Percentiles rank a stretch among this genome's conserved stretches.
phyloP scores from a whole-genome alignment of 306 rosid species.

The Urtica urens region DNA sequence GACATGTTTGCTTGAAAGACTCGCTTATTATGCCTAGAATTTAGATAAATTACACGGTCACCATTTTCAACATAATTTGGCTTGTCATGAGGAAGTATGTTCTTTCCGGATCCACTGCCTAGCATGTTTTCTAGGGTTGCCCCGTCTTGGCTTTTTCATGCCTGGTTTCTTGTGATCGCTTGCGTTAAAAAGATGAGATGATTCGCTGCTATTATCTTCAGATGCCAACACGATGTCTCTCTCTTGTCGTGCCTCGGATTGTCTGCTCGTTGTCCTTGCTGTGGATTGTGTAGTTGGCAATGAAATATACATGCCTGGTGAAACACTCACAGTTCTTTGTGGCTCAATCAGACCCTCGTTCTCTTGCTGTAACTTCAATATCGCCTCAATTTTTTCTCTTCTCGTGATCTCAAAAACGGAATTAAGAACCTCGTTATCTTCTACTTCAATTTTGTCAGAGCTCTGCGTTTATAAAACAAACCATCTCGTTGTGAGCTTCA shows the following conservation, averaged over 20 bases:
- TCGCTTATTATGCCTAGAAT: background rate
- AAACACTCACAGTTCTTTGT: slow-evolving; percentile 31
- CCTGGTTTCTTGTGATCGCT: background rate
- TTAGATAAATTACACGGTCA: background rate
- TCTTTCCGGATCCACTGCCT: slow-evolving; percentile 57
- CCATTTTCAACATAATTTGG: background rate
- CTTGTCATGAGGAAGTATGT: slow-evolving; percentile 11
- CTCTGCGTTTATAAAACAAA: slow-evolving; percentile 33
- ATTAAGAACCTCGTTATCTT: slow-evolving; percentile 28
- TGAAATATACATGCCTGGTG: slow-evolving; percentile 63
- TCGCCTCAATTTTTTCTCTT: slow-evolving; percentile 50
- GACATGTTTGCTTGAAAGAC: background rate
- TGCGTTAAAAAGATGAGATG: slow-evolving; percentile 3
- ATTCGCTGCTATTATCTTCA: slow-evolving; percentile 16
- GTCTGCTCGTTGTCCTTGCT: slow-evolving; percentile 7
- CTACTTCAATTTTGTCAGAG: slow-evolving; percentile 18
- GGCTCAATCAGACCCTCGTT: slow-evolving; percentile 63
- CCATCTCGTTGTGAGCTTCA: slow-evolving; percentile 5
- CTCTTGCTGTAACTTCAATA: slow-evolving; percentile 49
- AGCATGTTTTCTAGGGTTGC: slow-evolving; percentile 31
- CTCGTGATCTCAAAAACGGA: slow-evolving; percentile 43
- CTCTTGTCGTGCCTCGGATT: slow-evolving; percentile 29
- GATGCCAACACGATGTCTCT: slow-evolving; percentile 17
- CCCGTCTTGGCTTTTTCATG: slow-evolving; percentile 14
- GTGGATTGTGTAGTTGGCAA: slow-evolving; percentile 23